phyloP scores from a whole-genome alignment of 768 basidiomycete genomes.

The Panellus pusillus region DNA sequence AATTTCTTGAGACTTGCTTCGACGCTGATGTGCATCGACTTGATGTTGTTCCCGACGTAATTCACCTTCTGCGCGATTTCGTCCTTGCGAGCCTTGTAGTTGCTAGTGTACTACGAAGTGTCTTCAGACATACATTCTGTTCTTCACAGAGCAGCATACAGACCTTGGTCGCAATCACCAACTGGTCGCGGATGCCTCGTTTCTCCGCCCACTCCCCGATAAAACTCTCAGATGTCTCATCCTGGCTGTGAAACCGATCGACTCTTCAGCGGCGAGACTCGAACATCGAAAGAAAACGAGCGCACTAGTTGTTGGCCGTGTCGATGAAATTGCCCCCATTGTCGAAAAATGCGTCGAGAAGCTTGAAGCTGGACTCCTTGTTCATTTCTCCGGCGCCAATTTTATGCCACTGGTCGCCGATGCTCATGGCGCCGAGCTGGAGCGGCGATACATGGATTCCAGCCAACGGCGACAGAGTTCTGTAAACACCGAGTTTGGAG shows the following conservation, averaged over 20 bases:
- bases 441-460: slow-evolving; percentile 41
- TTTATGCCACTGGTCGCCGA: slow-evolving; percentile 34
- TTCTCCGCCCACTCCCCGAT: slow-evolving; percentile 55
- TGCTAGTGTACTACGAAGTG: slow-evolving; percentile 6
- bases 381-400: slow-evolving; percentile 31
- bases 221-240: slow-evolving; percentile 54
- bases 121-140: neutral
- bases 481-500: slow-evolving; percentile 32
- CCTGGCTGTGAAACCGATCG: slow-evolving; percentile 35
- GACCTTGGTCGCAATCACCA: slow-evolving; percentile 50
- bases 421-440: slow-evolving; percentile 39
- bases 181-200: slow-evolving; percentile 45
- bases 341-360: slow-evolving; percentile 15
- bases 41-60: slow-evolving; percentile 25
- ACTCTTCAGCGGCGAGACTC: neutral
- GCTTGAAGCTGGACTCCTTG: slow-evolving; percentile 18
- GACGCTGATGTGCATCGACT: slow-evolving; percentile 49
- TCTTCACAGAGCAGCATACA: slow-evolving; percentile 26
- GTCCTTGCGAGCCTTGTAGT: slow-evolving; percentile 28
- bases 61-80: neutral
- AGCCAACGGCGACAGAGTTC: slow-evolving; percentile 32
- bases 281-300: neutral
- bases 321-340: slow-evolving; percentile 18
- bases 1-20: slow-evolving; percentile 43
- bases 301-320: slow-evolving; percentile 14